Base-by-base conservation (phyloP, 1,139 yeast genomes). In the Saccharomycopsis crataegensis region DNA sequence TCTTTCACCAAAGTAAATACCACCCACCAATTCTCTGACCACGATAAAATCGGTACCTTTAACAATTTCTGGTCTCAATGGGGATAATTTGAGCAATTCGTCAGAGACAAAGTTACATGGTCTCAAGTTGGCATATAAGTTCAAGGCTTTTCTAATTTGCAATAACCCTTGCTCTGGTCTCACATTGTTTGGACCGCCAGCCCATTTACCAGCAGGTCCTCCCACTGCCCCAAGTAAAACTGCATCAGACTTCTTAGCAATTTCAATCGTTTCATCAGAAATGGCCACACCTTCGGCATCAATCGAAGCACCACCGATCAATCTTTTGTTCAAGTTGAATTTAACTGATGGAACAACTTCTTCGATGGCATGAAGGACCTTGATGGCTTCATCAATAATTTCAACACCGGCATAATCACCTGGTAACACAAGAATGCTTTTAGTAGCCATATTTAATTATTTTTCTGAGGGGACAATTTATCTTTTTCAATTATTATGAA, bases 391-490 rank as follows among this genome's bases (percentile, higher is more conserved):
- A 37, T 73, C 81, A 55, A 88, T 81, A 60, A 91, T 82, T 71
- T 93, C 99, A 54, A 86, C 81, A 63, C 99, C 99, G 55, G 87
- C 96, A 65, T 93, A 98, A 75, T 93, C 99, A 64, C 99, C 99
- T 54, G 97, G 96, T 45, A 93, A 77, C 55, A 91, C 79, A 46
- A 94, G 94, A 63, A 93, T 82, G 55, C 79, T 86, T 70, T 88
- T 89, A 14, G 49, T 40, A n/a, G n/a, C 17, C 11, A 36, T 36
- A 5, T 3, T 5, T 36, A 11, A 2, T 11, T 36, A n/a, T 36
- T 36, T 36, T 36, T 36, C 5, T 36, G 11, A 34, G 11, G 17
- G 5, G 3, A 5, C 4, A 14, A 40, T 40, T 12, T 12, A 8
- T 40, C 37, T 12, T 2, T 11, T 40, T 11, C 3, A 40, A 12